Evolutionary conservation across 257 asterid species (phyloP).

Genomic region (Coffea eugenioides): DNA sequence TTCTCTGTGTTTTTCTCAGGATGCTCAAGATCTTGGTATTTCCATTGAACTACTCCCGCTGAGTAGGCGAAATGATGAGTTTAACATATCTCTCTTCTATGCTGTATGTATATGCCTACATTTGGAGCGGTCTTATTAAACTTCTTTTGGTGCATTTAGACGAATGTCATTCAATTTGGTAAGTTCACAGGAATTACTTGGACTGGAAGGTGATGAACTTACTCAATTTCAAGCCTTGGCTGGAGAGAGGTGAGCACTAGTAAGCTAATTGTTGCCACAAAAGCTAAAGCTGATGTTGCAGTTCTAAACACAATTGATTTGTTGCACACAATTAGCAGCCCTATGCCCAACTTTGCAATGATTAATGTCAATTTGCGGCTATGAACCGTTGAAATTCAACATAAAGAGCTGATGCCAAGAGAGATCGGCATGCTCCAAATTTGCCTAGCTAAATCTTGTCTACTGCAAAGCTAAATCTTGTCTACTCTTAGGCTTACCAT

Average conservation of each 20-base stretch:
- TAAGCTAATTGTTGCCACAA: too few relatives aligned
- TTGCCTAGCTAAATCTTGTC: too few relatives aligned
- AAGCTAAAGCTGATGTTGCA: too few relatives aligned
- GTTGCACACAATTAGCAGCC: too few relatives aligned
- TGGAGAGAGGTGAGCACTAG: constrained; percentile 69
- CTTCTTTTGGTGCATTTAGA: background rate
- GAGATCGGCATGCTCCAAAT: too few relatives aligned
- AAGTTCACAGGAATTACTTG: constrained; percentile 73
- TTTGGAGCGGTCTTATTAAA: background rate
- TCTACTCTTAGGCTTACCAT: too few relatives aligned
- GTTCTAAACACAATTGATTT: too few relatives aligned
- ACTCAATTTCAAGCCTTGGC: constrained; percentile 65
- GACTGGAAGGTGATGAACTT: constrained; percentile 73
- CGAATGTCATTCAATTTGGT: constrained; percentile 23
- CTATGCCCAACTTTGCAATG: too few relatives aligned
- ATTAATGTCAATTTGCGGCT: too few relatives aligned
- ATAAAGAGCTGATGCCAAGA: too few relatives aligned
- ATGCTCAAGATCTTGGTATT: constrained; percentile 94
- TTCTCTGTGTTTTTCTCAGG: constrained; percentile 45
- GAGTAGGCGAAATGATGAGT: constrained; percentile 69
- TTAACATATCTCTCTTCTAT: constrained; percentile 74
- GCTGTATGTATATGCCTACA: constrained; percentile 55
- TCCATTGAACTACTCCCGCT: constrained; percentile 89
- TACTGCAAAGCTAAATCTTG: too few relatives aligned
- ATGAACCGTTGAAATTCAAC: too few relatives aligned